Conservation (phyloP, 1,284 basidiomycete genomes). For the Pseudozyma pruni region DNA sequence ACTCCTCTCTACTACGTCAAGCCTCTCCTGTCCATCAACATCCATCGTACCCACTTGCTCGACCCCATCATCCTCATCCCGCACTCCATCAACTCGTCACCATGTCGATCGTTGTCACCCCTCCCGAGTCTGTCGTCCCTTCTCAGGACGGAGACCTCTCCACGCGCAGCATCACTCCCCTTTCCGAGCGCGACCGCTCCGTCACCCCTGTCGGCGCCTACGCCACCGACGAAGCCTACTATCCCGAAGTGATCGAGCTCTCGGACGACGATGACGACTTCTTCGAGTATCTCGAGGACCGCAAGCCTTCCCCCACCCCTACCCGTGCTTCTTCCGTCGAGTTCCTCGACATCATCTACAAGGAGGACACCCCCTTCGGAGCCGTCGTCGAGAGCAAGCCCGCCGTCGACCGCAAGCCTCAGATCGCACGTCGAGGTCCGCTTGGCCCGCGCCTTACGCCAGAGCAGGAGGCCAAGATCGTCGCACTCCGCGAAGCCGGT, state of each 20-base stretch:
- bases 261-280: background rate
- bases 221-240: background rate
- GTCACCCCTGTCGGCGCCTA: background rate
- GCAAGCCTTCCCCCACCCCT: background rate
- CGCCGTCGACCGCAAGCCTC: background rate
- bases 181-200: conserved; percentile 1
- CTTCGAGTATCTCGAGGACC: background rate
- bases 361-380: too few species aligned
- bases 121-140: background rate
- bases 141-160: background rate
- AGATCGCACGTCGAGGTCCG: background rate
- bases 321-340: background rate
- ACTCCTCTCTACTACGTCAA: background rate
- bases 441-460: conserved; percentile 3
- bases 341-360: too few species aligned
- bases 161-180: background rate
- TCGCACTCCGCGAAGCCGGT: conserved; percentile 9
- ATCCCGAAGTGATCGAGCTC: conserved; percentile 3
- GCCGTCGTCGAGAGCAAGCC: background rate
- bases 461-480: conserved; percentile 7
- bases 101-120: background rate
- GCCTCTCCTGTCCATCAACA: background rate
- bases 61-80: background rate
- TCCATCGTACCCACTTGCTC: background rate
- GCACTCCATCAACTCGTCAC: background rate